phyloP scores from a whole-genome alignment of 2,329 filamentous ascomycete genomes.

The Conoideocrella luteorostrata region DNA sequence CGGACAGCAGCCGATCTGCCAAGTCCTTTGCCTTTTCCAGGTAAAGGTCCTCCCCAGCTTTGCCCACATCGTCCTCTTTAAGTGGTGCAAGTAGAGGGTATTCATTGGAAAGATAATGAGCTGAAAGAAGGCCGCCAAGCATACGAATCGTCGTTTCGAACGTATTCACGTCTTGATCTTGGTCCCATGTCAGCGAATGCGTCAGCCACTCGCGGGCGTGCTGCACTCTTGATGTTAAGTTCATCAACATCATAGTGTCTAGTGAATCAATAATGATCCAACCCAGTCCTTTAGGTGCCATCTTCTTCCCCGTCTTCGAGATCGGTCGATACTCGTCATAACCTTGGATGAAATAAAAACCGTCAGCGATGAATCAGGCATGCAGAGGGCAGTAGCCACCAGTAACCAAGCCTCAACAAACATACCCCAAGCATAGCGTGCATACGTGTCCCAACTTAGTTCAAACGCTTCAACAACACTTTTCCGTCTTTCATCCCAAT shows the following conservation, averaged over 20 bases:
- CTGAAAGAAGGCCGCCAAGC: conserved; percentile 86
- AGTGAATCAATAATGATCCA: conserved; percentile 98
- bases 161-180: conserved; percentile 92
- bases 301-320: conserved; percentile 70
- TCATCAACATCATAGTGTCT: conserved; percentile 98
- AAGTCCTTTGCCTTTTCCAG: conserved; percentile 93
- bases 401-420: neutral
- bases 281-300: conserved; percentile 83
- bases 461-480: conserved; percentile 84
- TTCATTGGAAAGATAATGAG: conserved; percentile 85
- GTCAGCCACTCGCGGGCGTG: conserved; percentile 88
- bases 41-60: conserved; percentile 81
- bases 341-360: conserved; percentile 37
- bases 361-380: conserved; percentile 19
- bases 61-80: conserved; percentile 62
- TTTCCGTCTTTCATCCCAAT: conserved; percentile 75
- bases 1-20: conserved; percentile 77
- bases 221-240: conserved; percentile 76
- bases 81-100: conserved; percentile 76
- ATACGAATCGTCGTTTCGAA: conserved; percentile 98
- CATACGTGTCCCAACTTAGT: conserved; percentile 88
- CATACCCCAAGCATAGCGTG: conserved; percentile 89
- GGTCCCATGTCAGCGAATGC: conserved; percentile 74
- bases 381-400: neutral
- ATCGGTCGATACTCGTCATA: conserved; percentile 84